These are phyloP conservation scores for Trametes maxima DNA, from an alignment of 768 basidiomycete species.

Conservation along the genomic window DNA sequence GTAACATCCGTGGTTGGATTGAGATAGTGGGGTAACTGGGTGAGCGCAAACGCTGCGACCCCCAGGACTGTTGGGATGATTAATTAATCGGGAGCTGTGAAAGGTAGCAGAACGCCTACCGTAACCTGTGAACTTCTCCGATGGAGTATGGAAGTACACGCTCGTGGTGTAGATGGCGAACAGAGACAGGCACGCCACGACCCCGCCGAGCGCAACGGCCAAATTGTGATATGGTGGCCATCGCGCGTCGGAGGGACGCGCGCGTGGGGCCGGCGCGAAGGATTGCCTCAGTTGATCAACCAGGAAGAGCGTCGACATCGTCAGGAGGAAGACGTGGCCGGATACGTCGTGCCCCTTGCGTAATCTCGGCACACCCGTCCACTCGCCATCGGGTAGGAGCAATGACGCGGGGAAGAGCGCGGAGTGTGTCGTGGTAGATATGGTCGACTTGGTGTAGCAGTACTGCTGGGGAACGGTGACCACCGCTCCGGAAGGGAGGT, in stretches of 20 bases:
- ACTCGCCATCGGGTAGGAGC: constrained; percentile 43
- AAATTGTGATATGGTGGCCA: constrained; percentile 50
- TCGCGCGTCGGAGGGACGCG: constrained; percentile 26
- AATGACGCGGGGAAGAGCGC: constrained; percentile 54
- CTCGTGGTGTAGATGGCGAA: constrained; percentile 80
- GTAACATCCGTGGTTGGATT: background rate
- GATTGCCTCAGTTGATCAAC: constrained; percentile 70
- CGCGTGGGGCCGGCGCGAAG: constrained; percentile 30
- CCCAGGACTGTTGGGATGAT: constrained; percentile 1
- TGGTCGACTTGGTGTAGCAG: constrained; percentile 51
- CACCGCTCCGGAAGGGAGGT: constrained; percentile 56
- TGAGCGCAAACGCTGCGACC: background rate
- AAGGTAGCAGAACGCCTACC: constrained; percentile 48
- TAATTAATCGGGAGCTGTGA: background rate
- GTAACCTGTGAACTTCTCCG: constrained; percentile 86
- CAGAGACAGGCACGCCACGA: constrained; percentile 64
- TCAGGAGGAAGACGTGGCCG: constrained; percentile 90
- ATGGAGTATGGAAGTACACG: constrained; percentile 87
- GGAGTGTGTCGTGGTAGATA: constrained; percentile 67
- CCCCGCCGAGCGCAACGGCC: constrained; percentile 49
- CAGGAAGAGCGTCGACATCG: constrained; percentile 77
- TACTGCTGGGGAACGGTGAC: constrained; percentile 57
- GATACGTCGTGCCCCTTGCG: constrained; percentile 89
- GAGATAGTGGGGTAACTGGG: constrained; percentile 3
- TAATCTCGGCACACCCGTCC: constrained; percentile 59